These are phyloP conservation scores for Aspergillus incahuasiensis DNA, from an alignment of 495 filamentous ascomycete genomes.

Conservation along the genomic window DNA sequence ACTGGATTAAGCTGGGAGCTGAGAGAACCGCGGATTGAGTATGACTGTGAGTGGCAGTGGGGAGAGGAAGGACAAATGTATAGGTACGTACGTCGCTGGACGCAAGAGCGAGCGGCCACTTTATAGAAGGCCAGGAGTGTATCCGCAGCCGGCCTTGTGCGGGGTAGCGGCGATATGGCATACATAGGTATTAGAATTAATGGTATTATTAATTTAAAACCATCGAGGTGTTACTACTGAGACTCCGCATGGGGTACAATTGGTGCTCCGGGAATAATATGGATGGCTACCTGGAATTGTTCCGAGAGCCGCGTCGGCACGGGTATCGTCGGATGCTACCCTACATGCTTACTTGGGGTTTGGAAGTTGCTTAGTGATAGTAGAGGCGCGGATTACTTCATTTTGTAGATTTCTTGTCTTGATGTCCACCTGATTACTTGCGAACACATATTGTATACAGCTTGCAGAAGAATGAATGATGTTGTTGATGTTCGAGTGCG, in stretches of 20 bases:
- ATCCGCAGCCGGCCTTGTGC: background rate
- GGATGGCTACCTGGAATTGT: slow-evolving; percentile 3
- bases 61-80: background rate
- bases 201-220: background rate
- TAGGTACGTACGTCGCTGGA: background rate
- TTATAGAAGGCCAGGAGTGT: background rate
- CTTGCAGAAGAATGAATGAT: background rate
- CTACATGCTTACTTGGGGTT: background rate
- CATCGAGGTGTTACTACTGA: background rate
- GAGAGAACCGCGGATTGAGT: too few species aligned
- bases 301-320: slow-evolving; percentile 1
- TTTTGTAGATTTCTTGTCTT: too few species aligned
- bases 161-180: slow-evolving; percentile 5
- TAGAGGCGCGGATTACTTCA: background rate
- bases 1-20: background rate
- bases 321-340: slow-evolving; percentile 7
- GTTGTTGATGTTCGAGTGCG: background rate
- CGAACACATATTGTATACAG: too few species aligned
- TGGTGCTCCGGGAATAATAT: too few species aligned
- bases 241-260: too few species aligned
- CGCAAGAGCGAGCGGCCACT: background rate
- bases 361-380: too few species aligned
- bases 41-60: too few species aligned
- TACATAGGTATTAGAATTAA: background rate
- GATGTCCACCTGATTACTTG: too few species aligned